phyloP scores from a whole-genome alignment of 352 stramenopile species.

The Pythium graminicola region DNA sequence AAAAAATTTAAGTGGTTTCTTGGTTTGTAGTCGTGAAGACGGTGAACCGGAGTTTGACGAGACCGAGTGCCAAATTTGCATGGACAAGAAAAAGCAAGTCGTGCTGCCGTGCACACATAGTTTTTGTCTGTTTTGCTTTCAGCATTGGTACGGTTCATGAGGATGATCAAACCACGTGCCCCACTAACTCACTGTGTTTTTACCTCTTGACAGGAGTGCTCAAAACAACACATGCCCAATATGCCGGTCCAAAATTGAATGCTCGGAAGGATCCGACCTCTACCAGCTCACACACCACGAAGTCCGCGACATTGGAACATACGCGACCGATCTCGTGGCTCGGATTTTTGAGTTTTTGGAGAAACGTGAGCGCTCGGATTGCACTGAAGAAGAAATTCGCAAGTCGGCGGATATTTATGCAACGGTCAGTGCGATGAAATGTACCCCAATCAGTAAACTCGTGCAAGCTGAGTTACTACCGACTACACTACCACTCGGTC shows the following conservation, averaged over 20 bases:
- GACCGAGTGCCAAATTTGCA: conserved; percentile 78
- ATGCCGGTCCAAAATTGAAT: conserved; percentile 64
- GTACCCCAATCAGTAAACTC: conserved; percentile 44
- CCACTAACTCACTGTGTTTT: neutral
- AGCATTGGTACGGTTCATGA: conserved; percentile 43
- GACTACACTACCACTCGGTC: conserved; percentile 38
- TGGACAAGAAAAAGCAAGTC: conserved; percentile 81
- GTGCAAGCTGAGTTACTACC: conserved; percentile 48
- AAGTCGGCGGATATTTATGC: conserved; percentile 42
- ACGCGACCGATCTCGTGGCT: conserved; percentile 68
- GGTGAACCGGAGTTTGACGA: conserved; percentile 57
- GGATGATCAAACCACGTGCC: neutral
- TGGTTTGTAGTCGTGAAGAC: conserved; percentile 6
- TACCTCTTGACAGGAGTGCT: conserved; percentile 32
- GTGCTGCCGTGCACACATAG: conserved; percentile 66
- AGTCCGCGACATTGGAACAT: conserved; percentile 61
- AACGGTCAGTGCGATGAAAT: conserved; percentile 38
- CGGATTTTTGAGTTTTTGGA: conserved; percentile 78
- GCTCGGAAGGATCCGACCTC: conserved; percentile 67
- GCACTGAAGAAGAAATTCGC: conserved; percentile 38
- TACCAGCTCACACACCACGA: conserved; percentile 69
- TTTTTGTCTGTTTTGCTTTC: conserved; percentile 73
- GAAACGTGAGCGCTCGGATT: conserved; percentile 43
- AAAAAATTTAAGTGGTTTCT: too few species aligned
- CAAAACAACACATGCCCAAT: conserved; percentile 76